These are phyloP conservation scores for Podaxis sp. DNA, from an alignment of 768 basidiomycete species.

Conservation along the genomic window DNA sequence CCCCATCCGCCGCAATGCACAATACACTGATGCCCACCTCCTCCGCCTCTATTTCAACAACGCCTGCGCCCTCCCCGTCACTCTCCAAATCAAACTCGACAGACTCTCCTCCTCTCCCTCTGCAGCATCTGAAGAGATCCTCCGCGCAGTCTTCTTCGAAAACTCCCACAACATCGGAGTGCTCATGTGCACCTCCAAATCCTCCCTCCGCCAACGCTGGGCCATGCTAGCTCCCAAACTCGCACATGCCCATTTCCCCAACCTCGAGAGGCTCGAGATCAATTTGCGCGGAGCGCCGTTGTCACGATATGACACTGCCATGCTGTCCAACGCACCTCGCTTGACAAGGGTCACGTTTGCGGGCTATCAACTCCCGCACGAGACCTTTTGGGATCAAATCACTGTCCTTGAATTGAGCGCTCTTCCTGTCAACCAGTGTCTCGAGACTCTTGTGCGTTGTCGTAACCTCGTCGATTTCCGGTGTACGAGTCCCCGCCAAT, in stretches of 20 bases:
- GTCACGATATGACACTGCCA: background rate
- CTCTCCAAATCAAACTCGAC: constrained; percentile 12
- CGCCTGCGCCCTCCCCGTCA: constrained; percentile 8
- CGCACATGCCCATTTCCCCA: background rate
- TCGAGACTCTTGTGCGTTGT: constrained; percentile 4
- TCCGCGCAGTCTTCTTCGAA: background rate
- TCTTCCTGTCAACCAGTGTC: background rate
- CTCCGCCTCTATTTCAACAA: constrained; percentile 12
- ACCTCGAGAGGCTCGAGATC: background rate
- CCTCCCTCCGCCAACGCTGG: constrained; percentile 10
- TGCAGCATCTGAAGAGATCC: constrained; percentile 5
- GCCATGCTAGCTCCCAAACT: constrained; percentile 10
- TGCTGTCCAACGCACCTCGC: constrained; percentile 1
- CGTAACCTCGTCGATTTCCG: background rate
- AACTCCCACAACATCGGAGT: background rate
- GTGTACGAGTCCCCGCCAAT: background rate
- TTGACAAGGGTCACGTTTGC: background rate
- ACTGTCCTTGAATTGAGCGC: constrained; percentile 1
- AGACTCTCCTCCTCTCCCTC: constrained; percentile 8
- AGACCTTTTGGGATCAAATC: constrained; percentile 4
- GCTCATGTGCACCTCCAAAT: constrained; percentile 8
- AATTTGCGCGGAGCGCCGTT: background rate
- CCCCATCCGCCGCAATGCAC: constrained; percentile 1
- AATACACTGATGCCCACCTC: constrained; percentile 2
- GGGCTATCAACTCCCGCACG: constrained; percentile 1